Conservation (phyloP, 2,329 filamentous ascomycete species). For the Chalaropsis ovoidea region DNA sequence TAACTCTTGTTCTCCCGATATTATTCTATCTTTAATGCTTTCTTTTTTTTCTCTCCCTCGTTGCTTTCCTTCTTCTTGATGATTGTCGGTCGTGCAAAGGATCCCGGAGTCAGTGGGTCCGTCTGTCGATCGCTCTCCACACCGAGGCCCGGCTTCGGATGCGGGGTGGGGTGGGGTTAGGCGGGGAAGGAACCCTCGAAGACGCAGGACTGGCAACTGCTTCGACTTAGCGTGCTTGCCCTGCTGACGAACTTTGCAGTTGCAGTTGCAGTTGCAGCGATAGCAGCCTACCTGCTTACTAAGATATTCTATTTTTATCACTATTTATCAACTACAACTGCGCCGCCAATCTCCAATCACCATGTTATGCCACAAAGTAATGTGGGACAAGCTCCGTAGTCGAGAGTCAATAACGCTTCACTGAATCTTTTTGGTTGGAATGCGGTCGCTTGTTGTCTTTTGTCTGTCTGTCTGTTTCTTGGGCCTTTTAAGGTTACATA, state of each 20-base stretch:
- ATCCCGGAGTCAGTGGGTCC: neutral
- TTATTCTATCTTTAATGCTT: no score
- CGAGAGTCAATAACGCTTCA: neutral
- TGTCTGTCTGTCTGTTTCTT: neutral
- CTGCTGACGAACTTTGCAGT: neutral
- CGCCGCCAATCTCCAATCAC: neutral
- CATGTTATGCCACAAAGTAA: neutral
- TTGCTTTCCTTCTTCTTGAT: neutral
- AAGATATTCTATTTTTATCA: neutral
- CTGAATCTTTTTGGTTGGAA: neutral
- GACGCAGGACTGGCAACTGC: neutral
- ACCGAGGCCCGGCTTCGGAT: neutral
- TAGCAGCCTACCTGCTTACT: neutral
- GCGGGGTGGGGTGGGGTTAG: neutral
- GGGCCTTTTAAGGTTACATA: slow-evolving; percentile 7
- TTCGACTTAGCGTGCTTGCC: neutral
- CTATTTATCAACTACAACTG: neutral
- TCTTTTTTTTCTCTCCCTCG: neutral
- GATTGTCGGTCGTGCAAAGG: neutral
- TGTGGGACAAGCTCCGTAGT: neutral
- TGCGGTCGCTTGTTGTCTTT: neutral
- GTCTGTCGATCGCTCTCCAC: neutral
- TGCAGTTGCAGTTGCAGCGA: neutral
- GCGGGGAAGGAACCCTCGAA: no score
- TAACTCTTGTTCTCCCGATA: neutral